Percentiles rank a stretch among this genome's conserved stretches.
Conservation (phyloP, 192 early-diverging fungal genomes). For the Coemansia umbellata region DNA sequence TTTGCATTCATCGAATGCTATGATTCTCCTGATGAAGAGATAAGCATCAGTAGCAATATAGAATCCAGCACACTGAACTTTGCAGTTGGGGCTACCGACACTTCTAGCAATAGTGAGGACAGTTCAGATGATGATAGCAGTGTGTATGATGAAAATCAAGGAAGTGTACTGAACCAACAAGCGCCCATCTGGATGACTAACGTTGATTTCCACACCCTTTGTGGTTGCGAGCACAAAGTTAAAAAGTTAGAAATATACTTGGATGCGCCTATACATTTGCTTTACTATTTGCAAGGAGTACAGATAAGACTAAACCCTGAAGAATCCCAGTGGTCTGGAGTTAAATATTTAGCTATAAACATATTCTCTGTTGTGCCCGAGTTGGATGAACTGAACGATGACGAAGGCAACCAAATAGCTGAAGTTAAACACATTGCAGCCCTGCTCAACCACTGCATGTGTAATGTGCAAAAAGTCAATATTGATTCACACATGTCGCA, state of each 20-base stretch:
- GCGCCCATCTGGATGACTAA: not conserved
- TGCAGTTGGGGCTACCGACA: no score
- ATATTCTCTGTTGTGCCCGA: not conserved
- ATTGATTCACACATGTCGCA: no score
- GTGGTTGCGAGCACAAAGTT: not conserved
- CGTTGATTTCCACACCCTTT: not conserved
- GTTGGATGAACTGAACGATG: not conserved
- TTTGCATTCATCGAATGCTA: not conserved
- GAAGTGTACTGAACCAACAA: no score
- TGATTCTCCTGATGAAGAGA: not conserved
- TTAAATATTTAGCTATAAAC: not conserved
- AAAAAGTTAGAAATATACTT: not conserved
- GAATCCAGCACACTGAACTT: not conserved
- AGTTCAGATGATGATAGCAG: not conserved
- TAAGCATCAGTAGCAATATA: not conserved
- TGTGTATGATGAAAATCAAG: no score
- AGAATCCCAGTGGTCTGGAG: not conserved
- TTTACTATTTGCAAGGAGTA: not conserved
- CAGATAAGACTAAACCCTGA: not conserved
- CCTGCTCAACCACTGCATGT: not conserved
- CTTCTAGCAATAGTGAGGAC: not conserved
- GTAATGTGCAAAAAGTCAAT: no score
- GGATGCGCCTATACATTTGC: not conserved
- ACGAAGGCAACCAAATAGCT: not conserved
- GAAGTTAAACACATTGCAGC: not conserved